Evolutionary conservation across 2,329 filamentous ascomycete species (phyloP).

Genomic region (Ceratocystis smalleyi): DNA sequence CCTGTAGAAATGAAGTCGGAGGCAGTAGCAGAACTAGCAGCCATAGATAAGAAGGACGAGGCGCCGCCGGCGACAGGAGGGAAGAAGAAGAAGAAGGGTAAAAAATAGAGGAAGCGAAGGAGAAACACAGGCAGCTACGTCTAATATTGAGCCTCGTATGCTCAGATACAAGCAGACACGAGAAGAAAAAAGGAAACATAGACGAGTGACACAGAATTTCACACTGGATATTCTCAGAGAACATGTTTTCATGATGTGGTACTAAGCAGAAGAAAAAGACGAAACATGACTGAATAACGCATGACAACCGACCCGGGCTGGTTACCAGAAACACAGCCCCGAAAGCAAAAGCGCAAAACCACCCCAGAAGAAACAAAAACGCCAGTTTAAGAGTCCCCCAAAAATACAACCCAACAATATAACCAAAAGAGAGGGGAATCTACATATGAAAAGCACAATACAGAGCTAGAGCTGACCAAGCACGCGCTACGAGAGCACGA

Average conservation of each 20-base stretch:
- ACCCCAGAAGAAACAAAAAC: conserved; percentile 2
- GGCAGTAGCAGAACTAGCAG: conserved; percentile 24
- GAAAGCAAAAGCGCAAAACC: conserved; percentile 10
- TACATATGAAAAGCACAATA: conserved; percentile 6
- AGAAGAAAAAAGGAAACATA: too few species aligned
- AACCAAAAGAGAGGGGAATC: conserved; percentile 15
- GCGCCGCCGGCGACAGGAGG: conserved; percentile 25
- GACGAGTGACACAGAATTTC: too few species aligned
- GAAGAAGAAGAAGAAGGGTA: conserved; percentile 59
- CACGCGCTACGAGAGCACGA: neutral
- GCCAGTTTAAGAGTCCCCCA: conserved; percentile 12
- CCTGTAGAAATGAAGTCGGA: conserved; percentile 23
- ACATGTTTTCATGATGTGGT: too few species aligned
- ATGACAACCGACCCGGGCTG: neutral
- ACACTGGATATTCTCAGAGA: too few species aligned
- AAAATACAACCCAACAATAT: conserved; percentile 20
- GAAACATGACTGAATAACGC: neutral
- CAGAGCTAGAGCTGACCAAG: neutral
- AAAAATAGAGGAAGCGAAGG: conserved; percentile 35
- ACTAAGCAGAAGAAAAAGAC: neutral
- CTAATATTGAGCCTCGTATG: conserved; percentile 10
- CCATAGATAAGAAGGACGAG: conserved; percentile 22
- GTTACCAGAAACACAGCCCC: neutral
- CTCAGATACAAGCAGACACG: too few species aligned
- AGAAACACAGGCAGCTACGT: neutral